Conservation (phyloP, 257 asterid species). For the Ballota nigra region DNA sequence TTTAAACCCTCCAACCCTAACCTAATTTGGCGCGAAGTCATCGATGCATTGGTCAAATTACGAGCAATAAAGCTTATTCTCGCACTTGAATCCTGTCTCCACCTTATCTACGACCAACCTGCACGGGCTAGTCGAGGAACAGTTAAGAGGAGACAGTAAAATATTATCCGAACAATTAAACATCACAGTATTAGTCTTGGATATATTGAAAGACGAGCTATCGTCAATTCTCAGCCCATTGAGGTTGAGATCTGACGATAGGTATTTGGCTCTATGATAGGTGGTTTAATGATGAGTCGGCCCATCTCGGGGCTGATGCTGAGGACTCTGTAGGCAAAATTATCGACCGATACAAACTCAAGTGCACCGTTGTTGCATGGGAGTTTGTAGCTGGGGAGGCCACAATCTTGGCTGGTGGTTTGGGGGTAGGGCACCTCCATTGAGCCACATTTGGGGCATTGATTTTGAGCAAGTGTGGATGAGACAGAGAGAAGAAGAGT, state of each 20-base stretch:
- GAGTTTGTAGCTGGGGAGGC: conserved; percentile 22
- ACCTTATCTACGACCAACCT: conserved; percentile 23
- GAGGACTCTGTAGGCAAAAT: conserved; percentile 26
- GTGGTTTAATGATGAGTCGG: conserved; percentile 29
- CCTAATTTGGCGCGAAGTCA: conserved; percentile 27
- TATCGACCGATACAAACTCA: conserved; percentile 17
- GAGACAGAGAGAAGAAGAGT: neutral
- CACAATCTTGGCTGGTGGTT: conserved; percentile 31
- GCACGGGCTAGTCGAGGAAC: conserved; percentile 40
- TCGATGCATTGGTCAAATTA: neutral
- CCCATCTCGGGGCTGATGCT: conserved; percentile 27
- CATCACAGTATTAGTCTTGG: conserved; percentile 21
- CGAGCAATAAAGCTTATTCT: neutral
- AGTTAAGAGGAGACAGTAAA: conserved; percentile 35
- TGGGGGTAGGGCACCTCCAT: conserved; percentile 38
- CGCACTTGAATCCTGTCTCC: neutral
- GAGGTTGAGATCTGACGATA: conserved; percentile 31
- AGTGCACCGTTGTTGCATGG: conserved; percentile 24
- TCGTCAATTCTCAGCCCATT: conserved; percentile 38
- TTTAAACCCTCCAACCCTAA: conserved; percentile 37
- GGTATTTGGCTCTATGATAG: conserved; percentile 12
- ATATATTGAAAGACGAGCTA: conserved; percentile 42
- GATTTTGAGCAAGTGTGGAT: neutral
- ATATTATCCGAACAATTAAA: conserved; percentile 38
- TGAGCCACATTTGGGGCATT: conserved; percentile 14